Evolutionary conservation across 768 basidiomycete species (phyloP), one percentile per base, ranked within the genome.

Genomic region (Lactarius vividus): DNA sequence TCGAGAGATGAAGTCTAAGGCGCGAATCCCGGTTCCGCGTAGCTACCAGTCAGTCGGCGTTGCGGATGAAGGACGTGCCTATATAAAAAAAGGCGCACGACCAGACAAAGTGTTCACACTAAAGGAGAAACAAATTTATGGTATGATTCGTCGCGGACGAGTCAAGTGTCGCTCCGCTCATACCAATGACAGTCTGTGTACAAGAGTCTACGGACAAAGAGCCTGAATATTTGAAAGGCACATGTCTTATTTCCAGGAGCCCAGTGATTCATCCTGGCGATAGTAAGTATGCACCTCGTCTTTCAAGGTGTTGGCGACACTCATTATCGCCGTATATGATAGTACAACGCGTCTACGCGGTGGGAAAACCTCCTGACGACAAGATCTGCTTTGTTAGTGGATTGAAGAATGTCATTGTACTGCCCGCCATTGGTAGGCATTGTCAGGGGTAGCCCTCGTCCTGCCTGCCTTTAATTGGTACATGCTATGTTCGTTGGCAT

Each of bases 11-110:
- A 94, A 94, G 70, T 85, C 91, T 69, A 78, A 81, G 44, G 92
- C 92, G 0, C 81, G 91, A 10, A 89, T 95, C 31, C 84, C 81
- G 4, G 82, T 95, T 11, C 87, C 87, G 0, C 77, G 85, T 0
- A 87, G 86, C 66, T 85, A 85, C 65, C 79, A 86, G 31, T 80
- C 95, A 1, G 89, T 93, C 13, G 93, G 94, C 1, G 83, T 94
- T 10, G 88, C 91, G 3, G 93, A 95, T 70, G 91, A 94, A 75
- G 91, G 91, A 8, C 64, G 31, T 5, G 60, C 59, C 2, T 65
- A 65, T 31, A 65, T 65, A 35, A 61, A 42, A 4, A 69, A 69
- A 26, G 69, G 67, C 5, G n/a, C 4, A 1, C 35, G 57, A 26
- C 39, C 66, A 8, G 35, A 59, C 1, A 16, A 65, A 1, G 67